phyloP scores from a whole-genome alignment of 225 moss, liverwort and hornwort genomes.

The Sphagnum tenellum region DNA sequence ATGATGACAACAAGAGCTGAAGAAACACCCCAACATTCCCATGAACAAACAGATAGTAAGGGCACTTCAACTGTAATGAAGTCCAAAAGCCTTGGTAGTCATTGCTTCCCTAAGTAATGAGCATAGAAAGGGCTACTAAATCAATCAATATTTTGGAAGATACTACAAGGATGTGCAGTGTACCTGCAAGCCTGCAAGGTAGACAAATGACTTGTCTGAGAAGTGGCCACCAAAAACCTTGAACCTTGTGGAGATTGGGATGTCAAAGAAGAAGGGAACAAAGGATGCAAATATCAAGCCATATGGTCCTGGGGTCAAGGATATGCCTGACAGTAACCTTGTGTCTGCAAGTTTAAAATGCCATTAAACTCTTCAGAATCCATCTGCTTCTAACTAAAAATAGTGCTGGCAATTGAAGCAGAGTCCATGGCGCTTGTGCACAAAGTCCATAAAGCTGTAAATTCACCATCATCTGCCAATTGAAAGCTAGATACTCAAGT shows the following conservation, averaged over 20 bases:
- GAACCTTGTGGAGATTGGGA: constrained; percentile 79
- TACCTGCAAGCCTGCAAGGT: constrained; percentile 88
- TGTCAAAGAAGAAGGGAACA: constrained; percentile 95
- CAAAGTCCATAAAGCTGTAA: too few relatives aligned
- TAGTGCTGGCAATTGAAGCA: too few relatives aligned
- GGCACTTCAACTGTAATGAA: not conserved
- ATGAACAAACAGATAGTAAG: constrained; percentile 1
- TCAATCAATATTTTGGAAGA: not conserved
- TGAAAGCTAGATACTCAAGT: too few relatives aligned
- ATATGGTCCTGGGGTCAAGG: constrained; percentile 78
- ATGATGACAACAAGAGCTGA: constrained; percentile 88
- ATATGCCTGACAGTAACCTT: constrained; percentile 31
- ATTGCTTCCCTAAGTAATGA: not conserved
- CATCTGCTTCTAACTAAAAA: too few relatives aligned
- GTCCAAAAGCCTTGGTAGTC: too few relatives aligned
- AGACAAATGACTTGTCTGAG: constrained; percentile 95
- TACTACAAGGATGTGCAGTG: too few relatives aligned
- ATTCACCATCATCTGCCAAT: too few relatives aligned
- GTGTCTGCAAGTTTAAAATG: constrained; percentile 32
- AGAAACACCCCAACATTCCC: constrained; percentile 1
- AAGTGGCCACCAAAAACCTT: constrained; percentile 75
- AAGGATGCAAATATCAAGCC: constrained; percentile 91
- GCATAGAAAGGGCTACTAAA: constrained; percentile 1
- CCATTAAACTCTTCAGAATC: too few relatives aligned
- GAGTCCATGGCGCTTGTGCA: too few relatives aligned